Conservation (phyloP, 352 stramenopile species). For the Pseudoperonospora humuli region DNA sequence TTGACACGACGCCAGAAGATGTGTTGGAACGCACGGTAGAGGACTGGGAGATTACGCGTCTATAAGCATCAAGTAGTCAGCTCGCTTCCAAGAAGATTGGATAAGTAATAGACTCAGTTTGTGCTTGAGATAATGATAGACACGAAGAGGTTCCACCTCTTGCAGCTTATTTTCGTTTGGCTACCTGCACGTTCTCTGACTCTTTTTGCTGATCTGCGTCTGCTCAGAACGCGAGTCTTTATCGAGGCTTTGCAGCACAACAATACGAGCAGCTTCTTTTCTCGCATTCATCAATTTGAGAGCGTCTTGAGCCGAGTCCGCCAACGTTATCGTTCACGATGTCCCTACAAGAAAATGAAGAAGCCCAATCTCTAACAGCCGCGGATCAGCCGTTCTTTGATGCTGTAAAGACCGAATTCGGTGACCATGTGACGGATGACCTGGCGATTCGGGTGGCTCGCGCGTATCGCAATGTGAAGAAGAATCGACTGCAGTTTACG, state of each 20-base stretch:
- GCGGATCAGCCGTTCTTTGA: constrained; percentile 58
- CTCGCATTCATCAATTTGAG: no score
- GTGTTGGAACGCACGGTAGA: constrained; percentile 73
- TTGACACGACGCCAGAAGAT: constrained; percentile 73
- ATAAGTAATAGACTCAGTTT: background rate
- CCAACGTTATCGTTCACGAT: no score
- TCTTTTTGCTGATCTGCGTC: constrained; percentile 12
- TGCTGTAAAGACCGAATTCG: constrained; percentile 42
- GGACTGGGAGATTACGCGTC: constrained; percentile 63
- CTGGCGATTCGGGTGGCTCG: constrained; percentile 52
- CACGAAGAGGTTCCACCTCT: constrained; percentile 11
- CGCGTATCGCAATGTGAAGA: constrained; percentile 57
- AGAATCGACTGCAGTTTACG: constrained; percentile 59
- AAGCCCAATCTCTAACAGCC: constrained; percentile 34
- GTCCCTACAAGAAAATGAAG: no score
- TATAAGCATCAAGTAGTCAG: constrained; percentile 29
- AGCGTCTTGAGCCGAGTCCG: no score
- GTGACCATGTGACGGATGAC: constrained; percentile 50
- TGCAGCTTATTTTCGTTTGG: no score
- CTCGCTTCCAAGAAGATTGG: no score
- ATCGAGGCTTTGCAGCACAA: constrained; percentile 17
- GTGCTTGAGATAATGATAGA: constrained; percentile 28
- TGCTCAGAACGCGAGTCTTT: constrained; percentile 15
- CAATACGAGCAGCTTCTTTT: constrained; percentile 7
- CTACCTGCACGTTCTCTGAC: no score